Evolutionary conservation across 768 basidiomycete genomes (phyloP).

Genomic region (Tephrocybe sp.): DNA sequence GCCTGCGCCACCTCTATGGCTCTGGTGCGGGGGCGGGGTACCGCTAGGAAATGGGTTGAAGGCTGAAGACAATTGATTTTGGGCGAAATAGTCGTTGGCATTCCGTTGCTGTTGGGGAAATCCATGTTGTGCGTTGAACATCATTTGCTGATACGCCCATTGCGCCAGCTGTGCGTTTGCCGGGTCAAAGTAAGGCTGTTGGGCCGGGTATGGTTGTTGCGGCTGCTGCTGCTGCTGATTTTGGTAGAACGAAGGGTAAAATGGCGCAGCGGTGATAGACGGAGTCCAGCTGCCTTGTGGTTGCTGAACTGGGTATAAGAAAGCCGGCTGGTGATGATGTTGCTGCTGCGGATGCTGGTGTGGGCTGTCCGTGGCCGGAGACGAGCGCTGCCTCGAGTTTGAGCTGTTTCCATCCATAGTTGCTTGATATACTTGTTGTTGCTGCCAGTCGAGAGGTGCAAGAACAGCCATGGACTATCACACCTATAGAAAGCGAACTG

Average conservation of each 20-base stretch:
- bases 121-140: conserved; percentile 70
- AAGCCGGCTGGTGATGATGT: conserved; percentile 40
- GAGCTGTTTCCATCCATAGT: conserved; percentile 54
- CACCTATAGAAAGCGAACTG: conserved; percentile 18
- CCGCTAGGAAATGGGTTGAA: conserved; percentile 72
- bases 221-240: conserved; percentile 60
- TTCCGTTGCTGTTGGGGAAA: conserved; percentile 46
- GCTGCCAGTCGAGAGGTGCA: conserved; percentile 73
- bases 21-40: conserved; percentile 65
- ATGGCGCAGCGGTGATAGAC: conserved; percentile 64
- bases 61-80: conserved; percentile 43
- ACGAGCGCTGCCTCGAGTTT: conserved; percentile 58
- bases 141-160: conserved; percentile 93
- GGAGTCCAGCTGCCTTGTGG: conserved; percentile 72
- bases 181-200: conserved; percentile 71
- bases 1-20: conserved; percentile 40
- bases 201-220: conserved; percentile 49
- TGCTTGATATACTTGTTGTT: conserved; percentile 42
- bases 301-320: conserved; percentile 71
- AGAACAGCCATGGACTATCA: conserved; percentile 74
- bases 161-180: conserved; percentile 75
- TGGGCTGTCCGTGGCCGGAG: conserved; percentile 55
- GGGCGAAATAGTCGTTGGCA: conserved; percentile 60
- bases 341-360: conserved; percentile 33
- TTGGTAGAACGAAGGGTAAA: conserved; percentile 80